Percentiles rank a stretch among this genome's conserved stretches.
Evolutionary conservation across 2,329 filamentous ascomycete species (phyloP).

Genomic region (Verticillium zaregamsianum): DNA sequence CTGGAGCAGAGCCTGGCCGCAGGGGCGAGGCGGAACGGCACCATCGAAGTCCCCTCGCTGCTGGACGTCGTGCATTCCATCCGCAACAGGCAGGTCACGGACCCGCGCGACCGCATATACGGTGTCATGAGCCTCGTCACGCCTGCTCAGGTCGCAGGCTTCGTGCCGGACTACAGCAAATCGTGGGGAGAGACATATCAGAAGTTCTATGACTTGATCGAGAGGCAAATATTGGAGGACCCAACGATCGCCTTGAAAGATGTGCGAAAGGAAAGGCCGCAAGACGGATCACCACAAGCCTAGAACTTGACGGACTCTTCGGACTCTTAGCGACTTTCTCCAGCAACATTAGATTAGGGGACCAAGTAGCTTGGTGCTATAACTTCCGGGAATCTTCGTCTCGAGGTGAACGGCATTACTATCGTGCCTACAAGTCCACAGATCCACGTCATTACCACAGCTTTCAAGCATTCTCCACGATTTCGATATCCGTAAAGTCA

Average conservation of each 20-base stretch:
- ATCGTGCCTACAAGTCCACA: too few species aligned
- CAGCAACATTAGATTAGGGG: too few species aligned
- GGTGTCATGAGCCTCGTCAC: not conserved
- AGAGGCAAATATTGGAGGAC: not conserved
- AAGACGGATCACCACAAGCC: not conserved
- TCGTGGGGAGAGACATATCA: not conserved
- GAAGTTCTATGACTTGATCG: not conserved
- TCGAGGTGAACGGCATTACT: too few species aligned
- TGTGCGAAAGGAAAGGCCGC: not conserved
- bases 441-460: not conserved
- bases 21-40: not conserved
- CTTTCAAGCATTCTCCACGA: slow-evolving; percentile 1
- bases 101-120: not conserved
- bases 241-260: not conserved
- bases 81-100: not conserved
- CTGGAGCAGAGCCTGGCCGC: not conserved
- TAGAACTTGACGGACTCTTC: too few species aligned
- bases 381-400: too few species aligned
- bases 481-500: slow-evolving; percentile 20
- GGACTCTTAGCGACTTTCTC: too few species aligned
- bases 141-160: slow-evolving; percentile 1
- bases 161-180: not conserved
- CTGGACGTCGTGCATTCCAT: not conserved
- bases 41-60: not conserved
- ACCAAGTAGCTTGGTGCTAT: too few species aligned